Evolutionary conservation across 768 basidiomycete genomes (phyloP), one percentile per base, ranked within the genome.

Genomic region (Hericium erinaceus): DNA sequence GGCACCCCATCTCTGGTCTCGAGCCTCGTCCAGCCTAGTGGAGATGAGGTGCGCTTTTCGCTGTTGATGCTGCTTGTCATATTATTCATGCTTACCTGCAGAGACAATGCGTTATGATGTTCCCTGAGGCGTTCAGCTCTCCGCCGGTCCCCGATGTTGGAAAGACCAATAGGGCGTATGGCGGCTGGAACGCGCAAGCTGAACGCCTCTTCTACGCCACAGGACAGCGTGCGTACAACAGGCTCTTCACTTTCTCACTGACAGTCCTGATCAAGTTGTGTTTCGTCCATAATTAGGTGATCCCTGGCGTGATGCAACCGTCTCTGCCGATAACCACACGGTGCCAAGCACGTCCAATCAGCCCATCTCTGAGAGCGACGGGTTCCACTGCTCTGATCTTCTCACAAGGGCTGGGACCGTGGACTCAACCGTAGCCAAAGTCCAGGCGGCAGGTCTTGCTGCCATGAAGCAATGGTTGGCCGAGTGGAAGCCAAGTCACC

Each of bases 231-330:
- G 48, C 28, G 55, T 48, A 13, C 18, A 9, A 16, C n/a, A 13
- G 41, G 16, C 7, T 22, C 20, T 15, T 38, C 48, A 4, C 18
- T 20, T 44, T 18, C 41, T 15, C 41, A 15, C 41, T 15, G 15
- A n/a, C 12, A 18, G 15, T 18, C 7, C 9, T 15, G 7, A 18
- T 15, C 41, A 15, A 18, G 26, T 50, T 24, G n/a, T 24, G 13
- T 50, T 9, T 50, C 18, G 1, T 22, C 49, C 13, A 18, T 10
- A 22, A 6, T 6, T 24, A 50, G 85, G 84, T 46, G 86, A 89
- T 63, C 86, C 87, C n/a, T 89, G 86, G 86, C 76, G 80, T 53
- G 82, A 83, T 55, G 79, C 81, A 5, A 88, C 86, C 0, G 73
- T 87, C 5, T 87, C 86, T 4, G 80, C 85, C 0, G 75, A 79